Evolutionary conservation across 116 monocot genomes (phyloP).

Genomic region (Cymodocea nodosa): DNA sequence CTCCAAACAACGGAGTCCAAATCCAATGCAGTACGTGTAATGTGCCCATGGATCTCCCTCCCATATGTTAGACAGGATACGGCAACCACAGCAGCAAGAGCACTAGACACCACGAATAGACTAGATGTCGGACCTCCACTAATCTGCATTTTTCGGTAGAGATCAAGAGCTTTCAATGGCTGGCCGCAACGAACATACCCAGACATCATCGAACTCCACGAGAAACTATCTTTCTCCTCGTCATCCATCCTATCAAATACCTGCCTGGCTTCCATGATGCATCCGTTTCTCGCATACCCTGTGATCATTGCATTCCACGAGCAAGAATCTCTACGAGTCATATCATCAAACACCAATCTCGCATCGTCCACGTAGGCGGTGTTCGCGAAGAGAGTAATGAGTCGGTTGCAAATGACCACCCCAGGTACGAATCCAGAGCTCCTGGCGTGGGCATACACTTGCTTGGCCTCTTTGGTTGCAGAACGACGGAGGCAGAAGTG

Average conservation of each 20-base stretch:
- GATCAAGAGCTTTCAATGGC: slow-evolving; percentile 33
- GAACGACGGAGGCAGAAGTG: slow-evolving; percentile 12
- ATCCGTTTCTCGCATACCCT: slow-evolving; percentile 25
- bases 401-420: slow-evolving; percentile 7
- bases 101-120: slow-evolving; percentile 52
- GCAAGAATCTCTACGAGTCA: slow-evolving; percentile 15
- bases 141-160: slow-evolving; percentile 40
- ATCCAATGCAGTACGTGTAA: slow-evolving; percentile 30
- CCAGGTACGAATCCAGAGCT: slow-evolving; percentile 8
- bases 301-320: slow-evolving; percentile 47
- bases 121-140: slow-evolving; percentile 7
- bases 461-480: slow-evolving; percentile 8
- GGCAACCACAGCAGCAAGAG: slow-evolving; percentile 40
- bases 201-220: slow-evolving; percentile 80
- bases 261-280: slow-evolving; percentile 23
- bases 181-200: slow-evolving; percentile 30
- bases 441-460: slow-evolving; percentile 2
- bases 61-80: slow-evolving; percentile 26
- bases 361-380: slow-evolving; percentile 6
- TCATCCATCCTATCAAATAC: slow-evolving; percentile 55
- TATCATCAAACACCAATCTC: slow-evolving; percentile 13
- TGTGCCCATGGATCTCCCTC: slow-evolving; percentile 76
- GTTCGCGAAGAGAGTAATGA: slow-evolving; percentile 8
- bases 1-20: slow-evolving; percentile 57
- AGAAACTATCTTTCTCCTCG: slow-evolving; percentile 54